A percentile compares a stretch with the other conserved stretches of the same genome.
Conservation (phyloP, 768 basidiomycete species). For the Tulasnella sp. region DNA sequence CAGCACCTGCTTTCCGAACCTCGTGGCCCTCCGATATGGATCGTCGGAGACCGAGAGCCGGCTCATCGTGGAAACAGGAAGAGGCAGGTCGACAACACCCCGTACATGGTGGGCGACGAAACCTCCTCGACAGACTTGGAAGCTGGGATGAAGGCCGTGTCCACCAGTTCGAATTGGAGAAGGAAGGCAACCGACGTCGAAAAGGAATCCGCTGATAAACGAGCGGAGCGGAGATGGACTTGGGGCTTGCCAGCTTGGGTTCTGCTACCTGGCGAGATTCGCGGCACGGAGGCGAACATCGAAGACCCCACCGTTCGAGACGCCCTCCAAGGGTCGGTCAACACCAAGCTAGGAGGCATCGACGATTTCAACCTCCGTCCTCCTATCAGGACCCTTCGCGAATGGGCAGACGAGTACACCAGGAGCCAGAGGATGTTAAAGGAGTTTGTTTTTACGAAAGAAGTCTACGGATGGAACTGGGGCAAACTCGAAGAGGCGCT, state of each 20-base stretch:
- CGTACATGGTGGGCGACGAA: constrained; percentile 30
- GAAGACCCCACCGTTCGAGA: constrained; percentile 16
- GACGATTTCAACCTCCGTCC: constrained; percentile 19
- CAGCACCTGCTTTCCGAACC: constrained; percentile 40
- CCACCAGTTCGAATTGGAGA: constrained; percentile 9
- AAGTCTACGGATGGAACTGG: constrained; percentile 58
- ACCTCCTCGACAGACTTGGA: constrained; percentile 36
- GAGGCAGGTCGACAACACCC: constrained; percentile 48
- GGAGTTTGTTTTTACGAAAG: constrained; percentile 73
- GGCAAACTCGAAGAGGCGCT: constrained; percentile 38
- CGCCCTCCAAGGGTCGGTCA: not conserved
- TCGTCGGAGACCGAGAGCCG: constrained; percentile 58
- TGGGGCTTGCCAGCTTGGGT: constrained; percentile 52
- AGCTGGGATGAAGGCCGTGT: constrained; percentile 33
- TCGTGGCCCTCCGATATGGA: constrained; percentile 50
- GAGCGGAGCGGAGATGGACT: not conserved
- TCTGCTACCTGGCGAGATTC: constrained; percentile 17
- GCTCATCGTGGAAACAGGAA: constrained; percentile 63
- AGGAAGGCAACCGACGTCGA: constrained; percentile 42
- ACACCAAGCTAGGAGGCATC: not conserved
- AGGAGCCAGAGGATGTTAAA: constrained; percentile 65
- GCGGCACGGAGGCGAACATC: constrained; percentile 6
- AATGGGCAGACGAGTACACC: constrained; percentile 85
- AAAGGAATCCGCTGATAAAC: constrained; percentile 34
- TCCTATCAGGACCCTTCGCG: constrained; percentile 59